phyloP scores from a whole-genome alignment of 805 yeast genomes.

The Saturnispora serradocipensis region DNA sequence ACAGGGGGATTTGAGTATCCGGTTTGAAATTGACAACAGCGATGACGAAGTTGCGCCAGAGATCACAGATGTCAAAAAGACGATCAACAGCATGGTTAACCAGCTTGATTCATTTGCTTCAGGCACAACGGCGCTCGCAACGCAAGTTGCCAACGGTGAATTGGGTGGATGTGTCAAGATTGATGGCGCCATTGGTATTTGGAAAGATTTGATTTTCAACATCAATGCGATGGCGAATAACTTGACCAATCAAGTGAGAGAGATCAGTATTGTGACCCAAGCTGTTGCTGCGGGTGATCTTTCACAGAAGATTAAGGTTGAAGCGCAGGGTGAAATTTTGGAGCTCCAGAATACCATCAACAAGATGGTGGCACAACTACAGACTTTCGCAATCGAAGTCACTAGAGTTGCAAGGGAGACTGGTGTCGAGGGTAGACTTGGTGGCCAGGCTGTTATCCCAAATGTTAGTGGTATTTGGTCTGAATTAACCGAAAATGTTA shows the following conservation, averaged over 20 bases:
- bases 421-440: constrained; percentile 81
- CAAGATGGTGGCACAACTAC: constrained; percentile 79
- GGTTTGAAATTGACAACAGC: constrained; percentile 47
- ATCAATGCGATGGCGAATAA: constrained; percentile 85
- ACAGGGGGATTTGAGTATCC: constrained; percentile 77
- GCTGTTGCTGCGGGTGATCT: constrained; percentile 86
- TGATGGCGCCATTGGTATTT: constrained; percentile 78
- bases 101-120: constrained; percentile 73
- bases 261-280: constrained; percentile 80
- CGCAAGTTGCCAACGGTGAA: constrained; percentile 85
- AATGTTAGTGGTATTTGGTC: constrained; percentile 85
- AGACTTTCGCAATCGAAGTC: constrained; percentile 79
- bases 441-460: constrained; percentile 77
- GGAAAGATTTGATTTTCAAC: constrained; percentile 78
- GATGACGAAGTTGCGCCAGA: constrained; percentile 61
- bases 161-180: constrained; percentile 84
- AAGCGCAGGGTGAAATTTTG: constrained; percentile 84
- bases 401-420: constrained; percentile 83
- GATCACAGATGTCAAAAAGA: constrained; percentile 66
- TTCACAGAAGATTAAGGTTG: constrained; percentile 75
- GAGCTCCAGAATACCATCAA: constrained; percentile 81
- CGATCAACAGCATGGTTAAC: constrained; percentile 84
- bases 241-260: constrained; percentile 79
- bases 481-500: constrained; percentile 76
- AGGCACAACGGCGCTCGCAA: constrained; percentile 78